phyloP scores from a whole-genome alignment of 1,139 yeast species.

The Nakaseomyces glabratus region DNA sequence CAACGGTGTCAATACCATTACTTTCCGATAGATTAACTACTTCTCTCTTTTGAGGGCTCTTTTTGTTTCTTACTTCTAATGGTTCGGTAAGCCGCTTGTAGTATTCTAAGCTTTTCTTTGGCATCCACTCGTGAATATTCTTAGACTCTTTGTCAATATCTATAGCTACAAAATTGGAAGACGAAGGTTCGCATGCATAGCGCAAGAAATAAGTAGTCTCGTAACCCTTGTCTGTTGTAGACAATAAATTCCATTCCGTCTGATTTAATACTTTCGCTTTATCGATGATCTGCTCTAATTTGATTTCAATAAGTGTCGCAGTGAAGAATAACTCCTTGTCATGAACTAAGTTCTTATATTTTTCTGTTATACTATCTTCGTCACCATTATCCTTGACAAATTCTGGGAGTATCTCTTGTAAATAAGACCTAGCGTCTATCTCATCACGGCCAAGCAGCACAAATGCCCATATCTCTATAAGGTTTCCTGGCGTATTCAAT shows the following conservation, averaged over 20 bases:
- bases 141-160: conserved; percentile 17
- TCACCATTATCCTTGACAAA: conserved; percentile 6
- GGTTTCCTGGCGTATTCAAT: conserved; percentile 23
- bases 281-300: conserved; percentile 10
- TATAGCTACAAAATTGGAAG: conserved; percentile 15
- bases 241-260: conserved; percentile 9
- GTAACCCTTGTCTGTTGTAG: neutral
- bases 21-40: neutral
- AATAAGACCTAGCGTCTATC: conserved; percentile 14
- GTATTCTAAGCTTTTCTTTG: conserved; percentile 4
- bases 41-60: too few species aligned
- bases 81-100: conserved; percentile 4
- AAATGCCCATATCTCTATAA: conserved; percentile 28
- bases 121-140: conserved; percentile 6
- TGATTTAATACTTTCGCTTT: conserved; percentile 10
- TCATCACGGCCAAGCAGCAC: conserved; percentile 25
- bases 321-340: conserved; percentile 15
- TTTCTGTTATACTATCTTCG: conserved; percentile 7
- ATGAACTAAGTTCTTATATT: conserved; percentile 11
- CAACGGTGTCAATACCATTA: too few species aligned
- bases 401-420: neutral
- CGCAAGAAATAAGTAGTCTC: conserved; percentile 14
- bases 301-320: conserved; percentile 13
- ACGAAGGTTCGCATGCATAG: conserved; percentile 19
- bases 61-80: too few species aligned